Evolutionary conservation across 345 rosid genomes (phyloP), one percentile per base, ranked within the genome.

Genomic region (Rubroshorea leprosula): DNA sequence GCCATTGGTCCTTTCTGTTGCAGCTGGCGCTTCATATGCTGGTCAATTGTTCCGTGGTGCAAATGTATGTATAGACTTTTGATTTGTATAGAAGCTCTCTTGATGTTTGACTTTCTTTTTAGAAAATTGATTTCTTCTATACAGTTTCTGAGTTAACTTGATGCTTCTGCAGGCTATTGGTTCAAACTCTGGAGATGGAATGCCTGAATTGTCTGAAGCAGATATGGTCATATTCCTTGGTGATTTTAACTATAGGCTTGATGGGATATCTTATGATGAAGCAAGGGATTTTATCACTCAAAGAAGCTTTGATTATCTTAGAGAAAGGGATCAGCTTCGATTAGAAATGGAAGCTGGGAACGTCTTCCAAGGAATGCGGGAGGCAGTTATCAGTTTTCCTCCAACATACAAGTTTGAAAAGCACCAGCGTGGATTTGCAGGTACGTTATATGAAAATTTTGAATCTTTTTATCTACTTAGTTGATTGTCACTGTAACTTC

Each of bases 351-450:
- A 76, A 68, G 83, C 81, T 12, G 95, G 89, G 23, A 87, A 78
- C 72, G 95, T 84, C 66, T 87, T 87, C 57, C 95, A 84, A 71
- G 95, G 91, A 68, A 87, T 87, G 95, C 83, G 89, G 41, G 95
- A 87, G 70, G 95, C 90, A 45, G 59, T 77, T 68, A 79, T 87
- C 58, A 78, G 64, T 67, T 87, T 87, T 68, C 89, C 95, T 68
- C 95, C 95, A 23, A 87, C 95, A 12, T 87, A 84, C 77, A 87
- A 87, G 74, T 87, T 87, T 67, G 89, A 85, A 52, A 87, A 66
- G 62, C 76, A 82, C 66, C 77, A 70, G 62, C 79, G 78, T 57
- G 95, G 95, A 71, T 73, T 84, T 69, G 84, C 84, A 78, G 95
- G 95, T 84, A 63, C 53, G 59, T 69, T 45, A 23, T 31, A 41